phyloP scores from a whole-genome alignment of 2,329 filamentous ascomycete genomes.

The Fusarium longipes region DNA sequence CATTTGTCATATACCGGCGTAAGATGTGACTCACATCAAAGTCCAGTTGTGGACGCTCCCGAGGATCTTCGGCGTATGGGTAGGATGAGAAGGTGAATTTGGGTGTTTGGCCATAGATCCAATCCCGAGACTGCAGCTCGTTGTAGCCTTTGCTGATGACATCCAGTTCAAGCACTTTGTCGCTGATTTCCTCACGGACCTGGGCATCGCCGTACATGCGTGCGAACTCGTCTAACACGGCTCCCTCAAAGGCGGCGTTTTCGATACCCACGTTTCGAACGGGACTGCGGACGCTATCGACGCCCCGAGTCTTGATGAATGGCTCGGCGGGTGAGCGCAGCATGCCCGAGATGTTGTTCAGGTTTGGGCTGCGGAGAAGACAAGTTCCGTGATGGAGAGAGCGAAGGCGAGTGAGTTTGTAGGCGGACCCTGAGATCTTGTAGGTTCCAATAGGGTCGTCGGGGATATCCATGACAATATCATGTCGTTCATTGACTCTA shows the following conservation, averaged over 20 bases:
- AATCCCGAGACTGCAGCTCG: slow-evolving; percentile 68
- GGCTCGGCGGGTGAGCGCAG: slow-evolving; percentile 81
- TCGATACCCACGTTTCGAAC: slow-evolving; percentile 80
- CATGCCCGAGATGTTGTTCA: slow-evolving; percentile 74
- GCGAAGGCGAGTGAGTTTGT: slow-evolving; percentile 85
- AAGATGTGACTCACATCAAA: slow-evolving; percentile 53
- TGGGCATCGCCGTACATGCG: slow-evolving; percentile 69
- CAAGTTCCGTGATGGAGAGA: slow-evolving; percentile 95
- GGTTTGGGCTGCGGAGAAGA: slow-evolving; percentile 80
- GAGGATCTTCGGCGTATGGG: slow-evolving; percentile 67
- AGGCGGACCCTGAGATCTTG: slow-evolving; percentile 94
- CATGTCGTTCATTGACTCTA: slow-evolving; percentile 88
- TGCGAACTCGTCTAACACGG: slow-evolving; percentile 73
- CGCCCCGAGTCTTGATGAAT: slow-evolving; percentile 83
- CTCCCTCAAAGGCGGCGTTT: slow-evolving; percentile 59
- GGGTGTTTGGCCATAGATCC: slow-evolving; percentile 89
- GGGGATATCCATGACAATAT: slow-evolving; percentile 79
- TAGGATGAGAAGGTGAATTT: slow-evolving; percentile 78
- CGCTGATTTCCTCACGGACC: slow-evolving; percentile 58
- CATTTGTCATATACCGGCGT: not conserved
- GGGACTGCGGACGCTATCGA: slow-evolving; percentile 89
- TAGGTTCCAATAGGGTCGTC: slow-evolving; percentile 55
- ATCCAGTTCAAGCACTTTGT: slow-evolving; percentile 59
- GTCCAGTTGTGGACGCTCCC: slow-evolving; percentile 64
- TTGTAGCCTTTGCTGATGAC: slow-evolving; percentile 57